These are phyloP conservation scores for Zygotorulaspora chibaensis DNA, from an alignment of 805 yeast genomes.

Conservation along the genomic window DNA sequence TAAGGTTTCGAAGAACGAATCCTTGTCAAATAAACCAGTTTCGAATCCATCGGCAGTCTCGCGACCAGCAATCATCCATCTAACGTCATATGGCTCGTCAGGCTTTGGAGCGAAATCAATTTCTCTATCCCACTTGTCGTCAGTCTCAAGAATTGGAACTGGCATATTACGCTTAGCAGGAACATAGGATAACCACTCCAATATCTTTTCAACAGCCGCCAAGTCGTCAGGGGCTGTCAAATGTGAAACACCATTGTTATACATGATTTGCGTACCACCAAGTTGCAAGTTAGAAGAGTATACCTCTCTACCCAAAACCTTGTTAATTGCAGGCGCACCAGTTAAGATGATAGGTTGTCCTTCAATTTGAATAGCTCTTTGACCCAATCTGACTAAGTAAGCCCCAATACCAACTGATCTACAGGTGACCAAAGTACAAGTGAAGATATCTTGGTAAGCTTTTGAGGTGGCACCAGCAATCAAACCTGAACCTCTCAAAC, in stretches of 20 bases:
- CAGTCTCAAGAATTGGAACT: slow-evolving; percentile 79
- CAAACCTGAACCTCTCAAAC: slow-evolving; percentile 95
- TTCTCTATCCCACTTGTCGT: slow-evolving; percentile 91
- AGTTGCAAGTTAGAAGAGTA: slow-evolving; percentile 94
- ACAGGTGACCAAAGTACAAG: slow-evolving; percentile 97
- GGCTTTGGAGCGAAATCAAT: slow-evolving; percentile 74
- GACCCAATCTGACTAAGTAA: slow-evolving; percentile 94
- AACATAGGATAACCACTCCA: slow-evolving; percentile 92
- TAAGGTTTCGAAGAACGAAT: slow-evolving; percentile 91
- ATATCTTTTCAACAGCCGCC: slow-evolving; percentile 91
- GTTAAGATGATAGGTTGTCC: slow-evolving; percentile 98
- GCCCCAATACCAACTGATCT: slow-evolving; percentile 99
- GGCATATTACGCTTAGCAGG: slow-evolving; percentile 89
- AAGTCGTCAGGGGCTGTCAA: slow-evolving; percentile 94
- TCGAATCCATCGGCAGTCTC: slow-evolving; percentile 62
- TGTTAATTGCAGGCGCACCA: slow-evolving; percentile 99
- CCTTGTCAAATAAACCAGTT: slow-evolving; percentile 85
- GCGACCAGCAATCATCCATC: slow-evolving; percentile 92
- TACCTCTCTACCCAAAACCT: slow-evolving; percentile 93
- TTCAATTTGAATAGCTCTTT: slow-evolving; percentile 97
- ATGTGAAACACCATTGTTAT: slow-evolving; percentile 96
- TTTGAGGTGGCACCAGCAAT: slow-evolving; percentile 98
- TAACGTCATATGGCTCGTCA: slow-evolving; percentile 77
- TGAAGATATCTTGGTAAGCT: slow-evolving; percentile 96
- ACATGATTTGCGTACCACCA: slow-evolving; percentile 99